phyloP scores from a whole-genome alignment of 345 rosid species.

The Brassica cretica region DNA sequence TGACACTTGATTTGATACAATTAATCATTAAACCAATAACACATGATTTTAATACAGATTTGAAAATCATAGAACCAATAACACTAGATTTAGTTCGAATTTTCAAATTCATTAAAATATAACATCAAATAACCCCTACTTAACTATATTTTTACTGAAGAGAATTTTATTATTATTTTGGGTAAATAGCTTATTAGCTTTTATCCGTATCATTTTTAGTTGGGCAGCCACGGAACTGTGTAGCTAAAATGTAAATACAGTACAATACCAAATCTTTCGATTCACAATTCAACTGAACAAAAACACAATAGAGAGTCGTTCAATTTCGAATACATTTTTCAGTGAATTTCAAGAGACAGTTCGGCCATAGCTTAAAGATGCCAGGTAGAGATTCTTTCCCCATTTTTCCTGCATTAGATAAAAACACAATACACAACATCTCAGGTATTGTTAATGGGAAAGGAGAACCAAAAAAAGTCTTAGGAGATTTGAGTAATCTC shows the following conservation, averaged over 20 bases:
- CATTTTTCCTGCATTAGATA: constrained; percentile 66
- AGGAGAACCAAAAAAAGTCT: background rate
- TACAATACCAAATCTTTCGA: constrained; percentile 24
- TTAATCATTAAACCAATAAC: too few relatives aligned
- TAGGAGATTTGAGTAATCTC: background rate
- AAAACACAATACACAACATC: background rate
- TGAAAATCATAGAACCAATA: too few relatives aligned
- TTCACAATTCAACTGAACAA: constrained; percentile 32
- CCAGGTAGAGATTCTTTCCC: constrained; percentile 80
- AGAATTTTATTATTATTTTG: too few relatives aligned
- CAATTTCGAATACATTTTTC: background rate
- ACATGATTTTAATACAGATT: too few relatives aligned
- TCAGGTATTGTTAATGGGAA: background rate
- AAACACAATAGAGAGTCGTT: constrained; percentile 20
- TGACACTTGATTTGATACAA: too few relatives aligned
- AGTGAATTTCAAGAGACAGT: constrained; percentile 57
- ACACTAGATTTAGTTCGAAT: too few relatives aligned
- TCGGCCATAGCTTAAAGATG: constrained; percentile 75
- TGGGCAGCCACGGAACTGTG: background rate
- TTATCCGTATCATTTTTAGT: too few relatives aligned
- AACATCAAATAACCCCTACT: too few relatives aligned
- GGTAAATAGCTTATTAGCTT: too few relatives aligned
- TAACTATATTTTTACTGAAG: too few relatives aligned
- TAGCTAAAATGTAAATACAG: constrained; percentile 19
- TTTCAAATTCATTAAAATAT: too few relatives aligned